Conservation (phyloP, 1,284 basidiomycete species). For the Irpex sp. region DNA sequence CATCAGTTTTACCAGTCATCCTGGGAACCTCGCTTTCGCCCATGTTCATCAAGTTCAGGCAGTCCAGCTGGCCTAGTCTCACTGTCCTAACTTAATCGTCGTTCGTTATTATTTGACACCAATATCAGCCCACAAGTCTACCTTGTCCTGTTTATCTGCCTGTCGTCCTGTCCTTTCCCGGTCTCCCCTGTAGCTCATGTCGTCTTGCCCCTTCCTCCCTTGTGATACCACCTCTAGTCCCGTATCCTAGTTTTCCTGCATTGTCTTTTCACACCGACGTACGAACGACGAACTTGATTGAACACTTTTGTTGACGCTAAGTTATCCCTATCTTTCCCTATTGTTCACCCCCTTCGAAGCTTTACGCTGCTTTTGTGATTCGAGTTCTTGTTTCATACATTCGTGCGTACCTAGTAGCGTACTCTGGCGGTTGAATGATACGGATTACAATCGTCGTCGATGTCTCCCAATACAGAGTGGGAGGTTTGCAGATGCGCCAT, state of each 20-base stretch:
- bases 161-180: not conserved
- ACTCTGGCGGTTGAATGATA: not conserved
- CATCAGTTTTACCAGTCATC: not conserved
- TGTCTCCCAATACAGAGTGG: no score
- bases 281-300: not conserved
- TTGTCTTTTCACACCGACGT: not conserved
- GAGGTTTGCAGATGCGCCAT: no score
- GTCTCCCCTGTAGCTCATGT: not conserved
- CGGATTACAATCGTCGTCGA: not conserved
- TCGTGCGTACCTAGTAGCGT: not conserved
- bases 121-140: not conserved
- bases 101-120: not conserved
- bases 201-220: not conserved
- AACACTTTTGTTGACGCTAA: not conserved
- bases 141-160: not conserved
- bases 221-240: not conserved
- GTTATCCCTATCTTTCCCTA: not conserved
- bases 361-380: not conserved
- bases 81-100: not conserved
- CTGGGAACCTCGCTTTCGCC: not conserved
- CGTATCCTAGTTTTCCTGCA: not conserved
- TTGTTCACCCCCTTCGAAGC: not conserved
- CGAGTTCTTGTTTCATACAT: not conserved
- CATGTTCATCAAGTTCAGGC: not conserved
- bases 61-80: constrained; percentile 1